phyloP scores from a whole-genome alignment of 2,329 filamentous ascomycete species.

The Clarireedia sp. region DNA sequence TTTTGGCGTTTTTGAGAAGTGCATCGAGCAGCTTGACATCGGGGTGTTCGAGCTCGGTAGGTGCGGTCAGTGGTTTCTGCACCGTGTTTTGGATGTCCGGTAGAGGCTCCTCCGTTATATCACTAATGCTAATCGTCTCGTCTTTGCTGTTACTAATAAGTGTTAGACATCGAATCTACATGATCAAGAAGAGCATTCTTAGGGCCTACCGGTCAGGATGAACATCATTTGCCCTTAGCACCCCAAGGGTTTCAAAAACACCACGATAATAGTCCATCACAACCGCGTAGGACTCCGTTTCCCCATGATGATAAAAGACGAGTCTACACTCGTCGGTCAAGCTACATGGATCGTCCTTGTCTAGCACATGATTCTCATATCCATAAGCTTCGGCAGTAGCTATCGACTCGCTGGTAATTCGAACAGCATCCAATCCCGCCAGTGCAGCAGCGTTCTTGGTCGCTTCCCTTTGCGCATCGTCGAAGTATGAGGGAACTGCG shows the following conservation, averaged over 20 bases:
- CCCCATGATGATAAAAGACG: constrained; percentile 9
- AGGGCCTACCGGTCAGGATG: constrained; percentile 4
- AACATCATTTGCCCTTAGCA: neutral
- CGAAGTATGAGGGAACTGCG: constrained; percentile 68
- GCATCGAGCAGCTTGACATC: neutral
- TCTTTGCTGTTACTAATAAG: neutral
- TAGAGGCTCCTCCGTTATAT: neutral
- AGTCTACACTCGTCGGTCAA: neutral
- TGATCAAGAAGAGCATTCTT: neutral
- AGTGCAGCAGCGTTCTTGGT: constrained; percentile 68
- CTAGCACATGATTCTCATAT: constrained; percentile 34
- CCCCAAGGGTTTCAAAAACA: constrained; percentile 10
- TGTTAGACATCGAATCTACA: neutral
- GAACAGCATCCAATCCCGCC: constrained; percentile 62
- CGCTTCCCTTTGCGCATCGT: constrained; percentile 66
- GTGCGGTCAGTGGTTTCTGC: neutral
- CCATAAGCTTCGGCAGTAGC: constrained; percentile 63
- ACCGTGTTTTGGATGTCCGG: neutral
- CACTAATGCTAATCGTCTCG: neutral
- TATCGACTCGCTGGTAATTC: constrained; percentile 69
- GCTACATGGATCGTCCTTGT: no score
- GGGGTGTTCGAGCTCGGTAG: neutral
- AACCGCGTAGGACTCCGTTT: constrained; percentile 7
- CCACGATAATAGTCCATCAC: constrained; percentile 7
- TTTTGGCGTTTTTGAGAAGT: constrained; percentile 7